Base-by-base conservation (phyloP, 352 stramenopile genomes). In the Phytophthora tubulina region DNA sequence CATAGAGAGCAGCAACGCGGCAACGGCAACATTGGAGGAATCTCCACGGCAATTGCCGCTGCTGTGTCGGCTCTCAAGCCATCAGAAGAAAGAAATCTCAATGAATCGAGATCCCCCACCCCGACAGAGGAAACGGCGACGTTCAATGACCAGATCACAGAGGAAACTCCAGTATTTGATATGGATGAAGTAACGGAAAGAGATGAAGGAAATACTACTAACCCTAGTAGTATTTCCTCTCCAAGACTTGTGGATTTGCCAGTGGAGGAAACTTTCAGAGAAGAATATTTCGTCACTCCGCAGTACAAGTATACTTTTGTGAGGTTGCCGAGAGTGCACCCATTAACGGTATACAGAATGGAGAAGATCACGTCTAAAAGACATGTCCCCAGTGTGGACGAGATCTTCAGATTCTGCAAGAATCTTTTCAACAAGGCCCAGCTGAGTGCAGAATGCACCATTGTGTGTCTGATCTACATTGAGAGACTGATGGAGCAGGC, bases 381-480 rank as follows among this genome's bases (percentile, higher is more conserved):
- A 67, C 86, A 95, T 63, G 82, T 94, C n/a, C 94, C 94, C 39
- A 95, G 80, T 38, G 91, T 97, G 31, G 88, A 97, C 61, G 94
- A 98, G 77, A 97, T 98, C 71, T 97, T 97, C 69, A 79, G 88
- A 13, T 98, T 98, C 58, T 93, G 95, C 66, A 95, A 93, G 59
- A 96, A 96, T 63, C 81, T 99, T 13, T 99, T 99, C 83, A 98
- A 99, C 66, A 95, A 97, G 63, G 97, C 98, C 15, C 96, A 99
- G 63, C 76, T 99, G 52, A 98, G 91, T 55, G 97, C 96, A n/a
- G 98, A 99, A 89, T 99, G 98, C 85, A 98, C 96, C 6, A 98
- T 99, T 75, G 97, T 99, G 51, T 97, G 90, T 58, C 90, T 99
- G 17, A 99, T 99, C 67, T 99, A 99, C 85, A 97, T 99, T 8